Base-by-base conservation (phyloP, 1,284 basidiomycete genomes). In the Cutaneotrichosporon dermatis region DNA sequence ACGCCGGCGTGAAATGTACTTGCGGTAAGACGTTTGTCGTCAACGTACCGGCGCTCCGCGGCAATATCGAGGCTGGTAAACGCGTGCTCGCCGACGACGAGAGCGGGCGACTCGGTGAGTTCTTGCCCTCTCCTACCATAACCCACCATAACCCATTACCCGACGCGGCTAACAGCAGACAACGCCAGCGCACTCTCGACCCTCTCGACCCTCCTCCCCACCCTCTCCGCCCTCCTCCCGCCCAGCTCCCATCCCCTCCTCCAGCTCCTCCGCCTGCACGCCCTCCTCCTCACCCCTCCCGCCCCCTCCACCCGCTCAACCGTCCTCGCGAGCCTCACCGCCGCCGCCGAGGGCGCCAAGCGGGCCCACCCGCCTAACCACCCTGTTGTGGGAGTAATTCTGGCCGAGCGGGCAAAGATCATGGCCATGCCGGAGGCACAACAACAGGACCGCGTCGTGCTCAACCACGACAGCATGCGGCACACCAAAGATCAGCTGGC, bases 371-470 rank as follows among this genome's bases (percentile, higher is more conserved):
- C 81, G 0, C 74, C 80, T 12, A 88, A 88, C 3, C 92, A 96
- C 74, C 92, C 93, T 0, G 83, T 88, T 0, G 82, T 89, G 4
- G 90, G 84, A 0, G 77, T 96, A 41, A 85, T 88, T 4, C 79
- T 88, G 6, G 86, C 88, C 2, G 90, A 93, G 70, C 80, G 91
- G 13, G 91, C 89, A 0, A 92, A 92, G 74, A 78, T 93, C 3
- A 80, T 92, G 71, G 40, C 83, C 80, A 13, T 69, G 48, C 64
- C 70, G 35, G 43, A 62, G 8, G 33, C 25, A 63, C 8, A 35
- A n/a, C 45, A 25, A 45, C 13, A 25, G 52, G 11, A 25, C 25
- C 25, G 25, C 25, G 40, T 39, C 13, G 9, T 13, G 43, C 16
- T 15, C 48, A 13, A 36, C 8, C 35, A 12, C 11, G 48, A n/a